Evolutionary conservation across 306 rosid species (phyloP).

Genomic region (Inga laurina): DNA sequence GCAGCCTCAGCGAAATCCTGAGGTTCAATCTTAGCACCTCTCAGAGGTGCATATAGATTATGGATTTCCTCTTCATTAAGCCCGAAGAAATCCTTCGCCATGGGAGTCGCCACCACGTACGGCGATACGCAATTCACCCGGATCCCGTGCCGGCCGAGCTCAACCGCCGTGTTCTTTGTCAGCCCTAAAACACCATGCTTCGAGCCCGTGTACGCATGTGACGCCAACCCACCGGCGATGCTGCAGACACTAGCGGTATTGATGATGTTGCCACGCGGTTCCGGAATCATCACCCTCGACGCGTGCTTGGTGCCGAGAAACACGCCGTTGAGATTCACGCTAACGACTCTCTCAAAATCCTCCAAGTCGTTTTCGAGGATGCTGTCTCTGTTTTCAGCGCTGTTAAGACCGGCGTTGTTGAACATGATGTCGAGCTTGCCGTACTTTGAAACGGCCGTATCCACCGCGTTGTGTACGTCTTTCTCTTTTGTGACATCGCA

Average conservation of each 20-base stretch:
- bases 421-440: conserved; percentile 66
- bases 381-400: not conserved
- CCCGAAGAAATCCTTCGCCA: conserved; percentile 28
- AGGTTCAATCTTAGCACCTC: not conserved
- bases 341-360: conserved; percentile 40
- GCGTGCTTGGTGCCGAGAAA: conserved; percentile 61
- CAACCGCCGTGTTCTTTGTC: not conserved
- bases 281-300: conserved; percentile 45
- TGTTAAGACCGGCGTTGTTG: conserved; percentile 48
- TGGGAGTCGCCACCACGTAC: conserved; percentile 35
- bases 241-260: conserved; percentile 35
- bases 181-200: not conserved
- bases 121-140: conserved; percentile 59
- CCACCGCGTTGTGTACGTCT: conserved; percentile 38
- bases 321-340: conserved; percentile 40
- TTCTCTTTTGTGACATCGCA: conserved; percentile 53
- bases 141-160: conserved; percentile 50
- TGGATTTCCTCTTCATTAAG: conserved; percentile 30
- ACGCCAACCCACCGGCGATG: conserved; percentile 23
- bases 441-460: conserved; percentile 26
- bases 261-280: not conserved
- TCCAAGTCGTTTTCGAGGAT: conserved; percentile 27
- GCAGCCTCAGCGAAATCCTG: not conserved
- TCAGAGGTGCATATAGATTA: conserved; percentile 5
- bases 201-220: not conserved